phyloP scores from a whole-genome alignment of 1,139 yeast genomes.

The Yamadazyma diddensiae region DNA sequence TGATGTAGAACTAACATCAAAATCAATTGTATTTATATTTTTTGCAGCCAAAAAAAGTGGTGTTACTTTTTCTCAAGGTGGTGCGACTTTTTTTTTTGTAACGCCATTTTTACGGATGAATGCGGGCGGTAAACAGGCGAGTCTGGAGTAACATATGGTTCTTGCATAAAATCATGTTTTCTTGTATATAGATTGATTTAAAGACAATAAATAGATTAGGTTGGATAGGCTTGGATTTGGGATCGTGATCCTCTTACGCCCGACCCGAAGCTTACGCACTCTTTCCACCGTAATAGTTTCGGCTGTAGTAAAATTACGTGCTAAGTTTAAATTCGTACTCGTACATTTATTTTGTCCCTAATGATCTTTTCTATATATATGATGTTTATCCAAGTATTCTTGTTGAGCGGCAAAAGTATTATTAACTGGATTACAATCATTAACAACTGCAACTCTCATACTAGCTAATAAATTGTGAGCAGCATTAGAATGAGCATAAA shows the following conservation, averaged over 20 bases:
- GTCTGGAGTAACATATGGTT: no score
- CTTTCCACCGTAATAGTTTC: no score
- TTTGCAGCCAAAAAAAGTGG: conserved; percentile 3
- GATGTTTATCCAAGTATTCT: conserved; percentile 40
- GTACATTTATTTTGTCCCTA: conserved; percentile 1
- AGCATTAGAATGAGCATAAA: conserved; percentile 94
- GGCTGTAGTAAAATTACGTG: no score
- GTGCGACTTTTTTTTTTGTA: no score
- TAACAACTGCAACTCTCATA: conserved; percentile 91
- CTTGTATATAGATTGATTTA: no score
- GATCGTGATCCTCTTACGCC: no score
- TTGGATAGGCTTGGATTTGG: no score
- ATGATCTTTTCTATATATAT: conserved; percentile 8
- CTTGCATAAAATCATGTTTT: no score
- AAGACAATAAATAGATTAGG: no score
- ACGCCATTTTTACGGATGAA: conserved; percentile 4
- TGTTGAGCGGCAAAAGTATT: conserved; percentile 55
- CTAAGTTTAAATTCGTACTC: no score
- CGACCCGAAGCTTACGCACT: no score
- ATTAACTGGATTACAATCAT: conserved; percentile 55
- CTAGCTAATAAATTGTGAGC: conserved; percentile 95
- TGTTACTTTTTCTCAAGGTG: conserved; percentile 3
- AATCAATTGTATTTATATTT: conserved; percentile 1
- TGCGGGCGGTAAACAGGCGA: no score
- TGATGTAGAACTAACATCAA: not conserved